phyloP scores from a whole-genome alignment of 2,329 filamentous ascomycete genomes.

The Xylaria sp. region DNA sequence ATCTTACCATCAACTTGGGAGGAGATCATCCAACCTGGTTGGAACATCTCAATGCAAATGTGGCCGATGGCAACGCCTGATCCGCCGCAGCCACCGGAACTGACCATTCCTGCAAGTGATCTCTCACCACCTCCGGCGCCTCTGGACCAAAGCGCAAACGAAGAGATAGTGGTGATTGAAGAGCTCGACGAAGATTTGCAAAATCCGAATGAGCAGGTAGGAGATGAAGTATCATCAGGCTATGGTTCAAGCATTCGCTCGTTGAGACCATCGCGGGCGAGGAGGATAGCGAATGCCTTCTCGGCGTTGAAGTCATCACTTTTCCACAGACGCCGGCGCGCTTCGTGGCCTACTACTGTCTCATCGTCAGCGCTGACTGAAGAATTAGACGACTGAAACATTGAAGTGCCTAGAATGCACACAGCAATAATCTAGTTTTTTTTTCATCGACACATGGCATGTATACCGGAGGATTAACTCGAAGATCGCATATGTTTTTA shows the following conservation, averaged over 20 bases:
- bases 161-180: background rate
- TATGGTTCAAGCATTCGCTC: background rate
- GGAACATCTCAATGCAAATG: slow-evolving; percentile 73
- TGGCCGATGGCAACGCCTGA: slow-evolving; percentile 55
- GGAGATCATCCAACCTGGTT: slow-evolving; percentile 78
- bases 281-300: slow-evolving; percentile 23
- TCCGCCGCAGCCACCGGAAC: background rate
- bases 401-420: background rate
- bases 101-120: background rate
- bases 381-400: background rate
- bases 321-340: slow-evolving; percentile 24
- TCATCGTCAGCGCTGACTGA: background rate
- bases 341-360: slow-evolving; percentile 4
- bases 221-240: slow-evolving; percentile 4
- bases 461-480: background rate
- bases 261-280: slow-evolving; percentile 10
- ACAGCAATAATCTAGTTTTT: background rate
- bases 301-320: slow-evolving; percentile 21
- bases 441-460: background rate
- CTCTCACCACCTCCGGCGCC: background rate
- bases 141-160: background rate
- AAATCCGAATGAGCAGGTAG: background rate
- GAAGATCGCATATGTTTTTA: background rate
- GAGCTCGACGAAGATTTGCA: background rate
- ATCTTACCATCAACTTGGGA: slow-evolving; percentile 83